Percentiles rank a stretch among this genome's conserved stretches.
phyloP scores from a whole-genome alignment of 1,139 yeast species.

The Tardiomyces blankii region DNA sequence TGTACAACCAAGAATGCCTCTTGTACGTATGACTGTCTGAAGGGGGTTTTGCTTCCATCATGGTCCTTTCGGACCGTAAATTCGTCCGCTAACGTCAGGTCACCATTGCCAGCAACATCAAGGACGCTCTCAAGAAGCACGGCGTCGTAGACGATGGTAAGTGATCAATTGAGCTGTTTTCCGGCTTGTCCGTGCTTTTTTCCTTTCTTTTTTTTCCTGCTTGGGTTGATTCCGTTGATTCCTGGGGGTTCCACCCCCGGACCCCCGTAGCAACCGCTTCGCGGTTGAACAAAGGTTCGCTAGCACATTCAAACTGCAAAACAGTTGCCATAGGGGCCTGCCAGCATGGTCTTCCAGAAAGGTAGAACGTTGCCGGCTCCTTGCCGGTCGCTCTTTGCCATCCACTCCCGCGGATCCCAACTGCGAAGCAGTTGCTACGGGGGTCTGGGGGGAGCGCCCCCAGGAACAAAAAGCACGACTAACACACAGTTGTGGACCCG shows the following conservation, averaged over 20 bases:
- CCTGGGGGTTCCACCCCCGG: too few relatives aligned
- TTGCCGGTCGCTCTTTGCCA: constrained; percentile 4
- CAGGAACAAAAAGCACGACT: too few relatives aligned
- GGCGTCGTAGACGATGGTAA: constrained; percentile 45
- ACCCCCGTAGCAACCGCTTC: too few relatives aligned
- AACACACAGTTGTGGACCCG: constrained; percentile 18
- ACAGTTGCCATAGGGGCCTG: too few relatives aligned
- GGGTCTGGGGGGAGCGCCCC: too few relatives aligned
- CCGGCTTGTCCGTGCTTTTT: too few relatives aligned
- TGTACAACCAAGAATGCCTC: constrained; percentile 12
- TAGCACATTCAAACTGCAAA: too few relatives aligned
- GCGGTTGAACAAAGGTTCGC: too few relatives aligned
- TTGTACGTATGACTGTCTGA: constrained; percentile 6
- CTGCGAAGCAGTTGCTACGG: too few relatives aligned
- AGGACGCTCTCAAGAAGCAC: constrained; percentile 49
- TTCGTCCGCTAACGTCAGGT: constrained; percentile 16
- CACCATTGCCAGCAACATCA: constrained; percentile 54
- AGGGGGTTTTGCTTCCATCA: neutral
- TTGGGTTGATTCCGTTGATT: constrained; percentile 11
- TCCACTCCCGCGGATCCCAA: too few relatives aligned
- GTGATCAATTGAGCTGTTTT: neutral
- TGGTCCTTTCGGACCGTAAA: neutral
- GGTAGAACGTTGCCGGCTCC: constrained; percentile 9
- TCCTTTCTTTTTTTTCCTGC: too few relatives aligned
- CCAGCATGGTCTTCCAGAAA: too few relatives aligned